Conservation (phyloP, 768 basidiomycete species). For the Lactifluus volemus region DNA sequence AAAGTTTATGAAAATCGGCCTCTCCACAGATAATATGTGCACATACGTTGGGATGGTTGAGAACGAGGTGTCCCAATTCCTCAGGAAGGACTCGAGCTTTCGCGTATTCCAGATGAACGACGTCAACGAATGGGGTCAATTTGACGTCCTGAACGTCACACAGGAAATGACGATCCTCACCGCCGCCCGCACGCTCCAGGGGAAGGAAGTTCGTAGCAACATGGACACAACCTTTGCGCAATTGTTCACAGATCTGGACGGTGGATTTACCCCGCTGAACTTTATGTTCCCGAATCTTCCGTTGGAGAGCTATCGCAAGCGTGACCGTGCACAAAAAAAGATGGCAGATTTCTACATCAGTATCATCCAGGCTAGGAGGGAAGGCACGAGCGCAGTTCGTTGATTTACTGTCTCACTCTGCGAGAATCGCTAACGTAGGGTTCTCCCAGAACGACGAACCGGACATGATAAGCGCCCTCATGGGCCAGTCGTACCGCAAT, state of each 20-base stretch:
- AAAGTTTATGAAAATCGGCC: constrained; percentile 93
- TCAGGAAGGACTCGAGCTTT: constrained; percentile 60
- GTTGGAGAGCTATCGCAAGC: constrained; percentile 77
- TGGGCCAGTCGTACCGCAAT: constrained; percentile 74
- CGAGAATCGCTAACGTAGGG: background rate
- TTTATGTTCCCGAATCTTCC: constrained; percentile 94
- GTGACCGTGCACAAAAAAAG: constrained; percentile 84
- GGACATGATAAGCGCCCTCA: constrained; percentile 89
- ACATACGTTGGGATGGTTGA: constrained; percentile 56
- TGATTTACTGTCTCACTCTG: background rate
- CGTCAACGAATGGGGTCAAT: constrained; percentile 68
- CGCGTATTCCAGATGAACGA: constrained; percentile 50
- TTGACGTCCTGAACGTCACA: constrained; percentile 64
- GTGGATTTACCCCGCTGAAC: constrained; percentile 93
- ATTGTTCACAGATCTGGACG: constrained; percentile 82
- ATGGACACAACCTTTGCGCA: constrained; percentile 82
- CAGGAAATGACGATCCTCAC: constrained; percentile 93
- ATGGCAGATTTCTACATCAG: constrained; percentile 91
- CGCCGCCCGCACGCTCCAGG: constrained; percentile 89
- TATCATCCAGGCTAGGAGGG: constrained; percentile 70
- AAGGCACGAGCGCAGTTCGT: constrained; percentile 36
- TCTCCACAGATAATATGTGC: constrained; percentile 86
- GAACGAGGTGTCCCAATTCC: constrained; percentile 46
- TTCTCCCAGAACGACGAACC: constrained; percentile 47
- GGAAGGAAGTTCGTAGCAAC: constrained; percentile 71